Evolutionary conservation across 345 rosid species (phyloP).

Genomic region (Capsella bursapastoris): DNA sequence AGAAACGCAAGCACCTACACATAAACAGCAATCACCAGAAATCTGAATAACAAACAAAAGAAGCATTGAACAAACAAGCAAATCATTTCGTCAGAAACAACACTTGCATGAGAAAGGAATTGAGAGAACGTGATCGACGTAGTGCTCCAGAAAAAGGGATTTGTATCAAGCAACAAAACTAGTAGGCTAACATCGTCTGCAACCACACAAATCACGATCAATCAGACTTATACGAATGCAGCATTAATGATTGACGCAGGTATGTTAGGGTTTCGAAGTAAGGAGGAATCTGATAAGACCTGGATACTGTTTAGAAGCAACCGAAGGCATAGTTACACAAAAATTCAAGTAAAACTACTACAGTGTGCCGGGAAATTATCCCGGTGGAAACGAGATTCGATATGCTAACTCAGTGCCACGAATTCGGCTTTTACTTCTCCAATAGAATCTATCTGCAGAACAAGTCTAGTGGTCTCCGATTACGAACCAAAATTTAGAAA

Average conservation of each 20-base stretch:
- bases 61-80: not conserved
- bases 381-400: slow-evolving; percentile 6
- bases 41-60: not conserved
- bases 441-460: slow-evolving; percentile 40
- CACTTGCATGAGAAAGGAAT: slow-evolving; percentile 71
- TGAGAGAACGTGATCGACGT: slow-evolving; percentile 69
- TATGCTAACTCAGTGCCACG: not conserved
- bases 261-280: not conserved
- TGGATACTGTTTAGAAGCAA: slow-evolving; percentile 71
- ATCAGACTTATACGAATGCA: not conserved
- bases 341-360: slow-evolving; percentile 2
- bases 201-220: slow-evolving; percentile 14
- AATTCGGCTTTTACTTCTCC: slow-evolving; percentile 57
- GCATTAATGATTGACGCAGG: not conserved
- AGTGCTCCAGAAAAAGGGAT: slow-evolving; percentile 84
- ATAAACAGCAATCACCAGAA: not conserved
- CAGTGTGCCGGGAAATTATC: slow-evolving; percentile 19
- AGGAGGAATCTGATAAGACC: slow-evolving; percentile 48
- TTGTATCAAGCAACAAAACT: slow-evolving; percentile 76
- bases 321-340: slow-evolving; percentile 61
- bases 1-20: slow-evolving; percentile 83
- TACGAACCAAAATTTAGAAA: not conserved
- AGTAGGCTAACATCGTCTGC: slow-evolving; percentile 89
- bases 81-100: not conserved
- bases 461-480: not conserved